Percentiles rank a stretch among this genome's conserved stretches.
Evolutionary conservation across 1,284 basidiomycete genomes (phyloP).

Genomic region (Microbotryomycetes sp.): DNA sequence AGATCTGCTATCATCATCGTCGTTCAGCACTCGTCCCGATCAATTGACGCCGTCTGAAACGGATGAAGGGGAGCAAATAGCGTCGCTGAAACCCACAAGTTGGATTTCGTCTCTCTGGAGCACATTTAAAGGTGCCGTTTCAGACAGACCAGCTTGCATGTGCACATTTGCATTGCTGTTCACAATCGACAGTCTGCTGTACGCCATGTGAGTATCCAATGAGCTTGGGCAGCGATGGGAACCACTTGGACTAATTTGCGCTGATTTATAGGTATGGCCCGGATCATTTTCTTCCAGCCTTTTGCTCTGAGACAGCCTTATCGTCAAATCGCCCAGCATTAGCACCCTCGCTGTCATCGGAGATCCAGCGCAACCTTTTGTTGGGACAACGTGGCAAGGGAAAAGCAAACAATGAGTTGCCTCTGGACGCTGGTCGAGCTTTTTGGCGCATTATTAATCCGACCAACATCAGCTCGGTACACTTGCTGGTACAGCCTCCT

Average conservation of each 20-base stretch:
- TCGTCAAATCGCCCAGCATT: conserved; percentile 24
- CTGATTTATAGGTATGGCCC: conserved; percentile 30
- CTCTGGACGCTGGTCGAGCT: conserved; percentile 36
- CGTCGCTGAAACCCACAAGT: too few relatives aligned
- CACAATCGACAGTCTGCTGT: conserved; percentile 43
- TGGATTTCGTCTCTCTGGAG: too few relatives aligned
- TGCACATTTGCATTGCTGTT: conserved; percentile 37
- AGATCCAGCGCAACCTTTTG: conserved; percentile 18
- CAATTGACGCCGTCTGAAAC: background rate
- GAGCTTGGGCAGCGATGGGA: too few relatives aligned
- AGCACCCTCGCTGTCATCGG: conserved; percentile 21
- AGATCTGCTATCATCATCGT: conserved; percentile 65
- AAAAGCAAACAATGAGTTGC: conserved; percentile 5
- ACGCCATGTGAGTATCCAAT: conserved; percentile 29
- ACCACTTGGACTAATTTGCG: too few relatives aligned
- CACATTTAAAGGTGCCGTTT: too few relatives aligned
- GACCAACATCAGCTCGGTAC: conserved; percentile 58
- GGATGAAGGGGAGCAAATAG: background rate
- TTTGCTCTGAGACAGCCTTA: conserved; percentile 34
- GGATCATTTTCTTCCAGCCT: conserved; percentile 37
- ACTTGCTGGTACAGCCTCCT: conserved; percentile 71
- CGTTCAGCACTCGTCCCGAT: conserved; percentile 45
- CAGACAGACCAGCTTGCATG: conserved; percentile 25
- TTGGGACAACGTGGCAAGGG: conserved; percentile 27
- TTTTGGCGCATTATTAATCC: conserved; percentile 81